These are phyloP conservation scores for Tephrocybe rancida DNA, from an alignment of 768 basidiomycete genomes.

Conservation along the genomic window DNA sequence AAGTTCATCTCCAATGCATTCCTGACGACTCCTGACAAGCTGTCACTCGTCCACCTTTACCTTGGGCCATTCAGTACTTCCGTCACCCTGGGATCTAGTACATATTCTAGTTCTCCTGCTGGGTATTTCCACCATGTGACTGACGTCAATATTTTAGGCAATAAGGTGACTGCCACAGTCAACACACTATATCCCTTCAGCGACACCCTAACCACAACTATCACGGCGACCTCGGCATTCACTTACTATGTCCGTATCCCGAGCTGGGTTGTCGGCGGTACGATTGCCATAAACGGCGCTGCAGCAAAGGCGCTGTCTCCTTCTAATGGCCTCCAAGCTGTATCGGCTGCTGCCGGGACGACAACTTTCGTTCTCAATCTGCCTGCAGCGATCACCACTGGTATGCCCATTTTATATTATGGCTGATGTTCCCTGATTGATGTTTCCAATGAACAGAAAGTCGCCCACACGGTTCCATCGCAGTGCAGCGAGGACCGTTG, in stretches of 20 bases:
- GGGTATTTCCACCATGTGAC: background rate
- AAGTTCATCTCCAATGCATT: slow-evolving; percentile 55
- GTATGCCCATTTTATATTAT: slow-evolving; percentile 25
- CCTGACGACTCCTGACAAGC: slow-evolving; percentile 40
- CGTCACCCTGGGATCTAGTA: slow-evolving; percentile 40
- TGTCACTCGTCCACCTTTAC: slow-evolving; percentile 46
- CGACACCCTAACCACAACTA: slow-evolving; percentile 43
- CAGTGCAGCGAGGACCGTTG: slow-evolving; percentile 55
- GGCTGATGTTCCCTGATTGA: background rate
- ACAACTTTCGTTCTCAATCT: slow-evolving; percentile 47
- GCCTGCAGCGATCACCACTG: slow-evolving; percentile 48
- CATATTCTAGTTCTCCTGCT: background rate
- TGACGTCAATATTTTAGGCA: slow-evolving; percentile 26
- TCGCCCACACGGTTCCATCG: slow-evolving; percentile 52
- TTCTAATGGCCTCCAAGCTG: slow-evolving; percentile 45
- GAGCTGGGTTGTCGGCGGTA: slow-evolving; percentile 47
- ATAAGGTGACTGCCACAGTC: slow-evolving; percentile 40
- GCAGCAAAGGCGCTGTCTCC: slow-evolving; percentile 38
- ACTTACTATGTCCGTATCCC: slow-evolving; percentile 50
- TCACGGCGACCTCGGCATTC: slow-evolving; percentile 40
- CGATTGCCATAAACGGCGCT: slow-evolving; percentile 42
- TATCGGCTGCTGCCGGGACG: slow-evolving; percentile 40
- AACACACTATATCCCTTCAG: slow-evolving; percentile 53
- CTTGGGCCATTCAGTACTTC: slow-evolving; percentile 45
- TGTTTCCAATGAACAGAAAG: slow-evolving; percentile 32